phyloP scores from a whole-genome alignment of 805 yeast species.

The Myxozyma neotropica region DNA sequence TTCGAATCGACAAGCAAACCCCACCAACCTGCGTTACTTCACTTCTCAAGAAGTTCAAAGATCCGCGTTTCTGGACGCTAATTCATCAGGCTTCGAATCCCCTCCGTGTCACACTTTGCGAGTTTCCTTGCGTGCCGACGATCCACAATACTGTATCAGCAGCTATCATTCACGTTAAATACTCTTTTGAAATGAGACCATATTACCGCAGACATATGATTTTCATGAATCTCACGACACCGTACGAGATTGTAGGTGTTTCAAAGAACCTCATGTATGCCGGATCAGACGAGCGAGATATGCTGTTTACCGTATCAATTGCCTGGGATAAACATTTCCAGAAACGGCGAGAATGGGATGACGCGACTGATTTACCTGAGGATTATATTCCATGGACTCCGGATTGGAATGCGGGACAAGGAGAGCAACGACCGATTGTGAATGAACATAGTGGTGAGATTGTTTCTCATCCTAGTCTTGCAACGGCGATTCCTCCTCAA shows the following conservation, averaged over 20 bases:
- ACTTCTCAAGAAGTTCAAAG: slow-evolving; percentile 1
- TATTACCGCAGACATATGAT: slow-evolving; percentile 21
- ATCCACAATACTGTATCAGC: slow-evolving; percentile 29
- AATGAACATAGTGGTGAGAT: not conserved
- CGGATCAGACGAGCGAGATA: slow-evolving; percentile 21
- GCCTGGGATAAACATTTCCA: slow-evolving; percentile 27
- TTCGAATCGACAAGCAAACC: slow-evolving; percentile 7
- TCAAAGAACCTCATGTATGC: slow-evolving; percentile 26
- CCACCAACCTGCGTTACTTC: slow-evolving; percentile 11
- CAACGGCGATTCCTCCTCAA: not conserved
- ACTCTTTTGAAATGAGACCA: slow-evolving; percentile 3
- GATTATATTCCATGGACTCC: not conserved
- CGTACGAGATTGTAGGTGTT: slow-evolving; percentile 25
- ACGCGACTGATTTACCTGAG: not conserved
- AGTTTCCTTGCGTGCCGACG: slow-evolving; percentile 31
- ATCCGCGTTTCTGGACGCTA: not conserved
- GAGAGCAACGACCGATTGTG: not conserved
- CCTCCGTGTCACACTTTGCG: slow-evolving; percentile 27
- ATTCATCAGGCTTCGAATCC: slow-evolving; percentile 30
- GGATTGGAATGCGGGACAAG: not conserved
- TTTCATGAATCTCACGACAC: slow-evolving; percentile 29
- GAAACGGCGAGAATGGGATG: slow-evolving; percentile 10
- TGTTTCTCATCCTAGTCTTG: not conserved
- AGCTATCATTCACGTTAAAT: slow-evolving; percentile 25
- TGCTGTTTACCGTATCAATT: slow-evolving; percentile 24